Base-by-base conservation (phyloP, 1,284 basidiomycete genomes). In the Kalmanozyma brasiliensis region DNA sequence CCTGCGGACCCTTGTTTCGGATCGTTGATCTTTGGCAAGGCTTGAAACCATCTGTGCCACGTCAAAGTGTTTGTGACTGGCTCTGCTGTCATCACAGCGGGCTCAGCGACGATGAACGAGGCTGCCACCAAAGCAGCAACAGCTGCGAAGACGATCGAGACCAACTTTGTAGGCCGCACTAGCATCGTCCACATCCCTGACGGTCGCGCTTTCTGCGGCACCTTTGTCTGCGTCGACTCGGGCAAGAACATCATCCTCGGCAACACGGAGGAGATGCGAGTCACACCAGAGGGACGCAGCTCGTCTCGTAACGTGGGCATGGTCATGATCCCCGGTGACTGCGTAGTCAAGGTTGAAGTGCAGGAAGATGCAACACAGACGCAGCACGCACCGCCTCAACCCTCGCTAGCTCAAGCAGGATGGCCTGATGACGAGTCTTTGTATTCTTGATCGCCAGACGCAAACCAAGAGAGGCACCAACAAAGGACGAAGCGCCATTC, bases 151-250 rank as follows among this genome's bases (percentile, higher is more conserved):
- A 38, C 30, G n/a, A 63, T 63, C 44, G 56, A 52, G 30, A 38
- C 43, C 17, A 38, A 52, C 7, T 69, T 77, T 23, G 51, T 76
- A 23, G 64, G 66, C 11, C 52, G 68, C n/a, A 52, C 53, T 20
- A 60, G 60, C 43, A 35, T 70, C 36, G 56, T 76, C 9, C 71
- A 71, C 56, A 71, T 76, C 22, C 52, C 60, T 1, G 76, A 77
- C 47, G 76, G 76, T n/a, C 64, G 76, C 8, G 56, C 66, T 0
- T 77, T 77, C 36, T 30, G 72, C 44, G 76, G 76, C n/a, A 62
- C 55, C 3, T 76, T 77, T 32, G 36, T 76, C 23, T 77, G 76
- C 49, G 59, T 74, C 43, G 76, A 77, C 33, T 62, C 55, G 1
- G 71, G 57, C 30, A 36, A 32, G 34, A 77, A 77, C 52, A 63